Conservation (phyloP, 75 land plant genomes). For the Larix kaempferi region DNA sequence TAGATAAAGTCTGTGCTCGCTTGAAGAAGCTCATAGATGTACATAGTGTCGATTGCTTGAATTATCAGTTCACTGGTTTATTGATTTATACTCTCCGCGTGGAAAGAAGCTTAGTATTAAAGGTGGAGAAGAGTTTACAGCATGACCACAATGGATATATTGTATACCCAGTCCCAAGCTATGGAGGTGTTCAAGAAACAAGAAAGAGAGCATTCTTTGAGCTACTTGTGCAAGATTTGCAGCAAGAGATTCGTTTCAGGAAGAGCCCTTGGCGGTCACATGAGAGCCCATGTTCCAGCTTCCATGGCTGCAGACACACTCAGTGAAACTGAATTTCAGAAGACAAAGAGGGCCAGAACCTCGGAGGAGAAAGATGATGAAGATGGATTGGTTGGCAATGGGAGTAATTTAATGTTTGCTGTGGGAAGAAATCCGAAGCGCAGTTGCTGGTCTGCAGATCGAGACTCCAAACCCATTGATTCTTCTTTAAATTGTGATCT, state of each 20-base stretch:
- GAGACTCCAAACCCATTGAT: constrained; percentile 3
- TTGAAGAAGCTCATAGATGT: background rate
- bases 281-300: constrained; percentile 54
- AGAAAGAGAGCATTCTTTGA: background rate
- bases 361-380: background rate
- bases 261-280: constrained; percentile 65
- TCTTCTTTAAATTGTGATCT: background rate
- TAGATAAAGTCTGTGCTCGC: background rate
- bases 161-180: background rate
- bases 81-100: background rate
- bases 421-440: constrained; percentile 16
- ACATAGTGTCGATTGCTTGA: background rate
- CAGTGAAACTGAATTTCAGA: background rate
- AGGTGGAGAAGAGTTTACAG: constrained; percentile 4
- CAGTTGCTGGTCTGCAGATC: background rate
- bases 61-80: background rate
- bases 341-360: constrained; percentile 4
- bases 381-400: background rate
- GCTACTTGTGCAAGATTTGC: constrained; percentile 47
- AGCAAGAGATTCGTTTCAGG: constrained; percentile 59
- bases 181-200: background rate
- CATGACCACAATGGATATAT: constrained; percentile 5
- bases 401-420: constrained; percentile 8
- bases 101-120: constrained; percentile 1
- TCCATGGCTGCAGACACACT: background rate